Conservation (phyloP, 1,139 yeast genomes). For the Pichia sp. region DNA sequence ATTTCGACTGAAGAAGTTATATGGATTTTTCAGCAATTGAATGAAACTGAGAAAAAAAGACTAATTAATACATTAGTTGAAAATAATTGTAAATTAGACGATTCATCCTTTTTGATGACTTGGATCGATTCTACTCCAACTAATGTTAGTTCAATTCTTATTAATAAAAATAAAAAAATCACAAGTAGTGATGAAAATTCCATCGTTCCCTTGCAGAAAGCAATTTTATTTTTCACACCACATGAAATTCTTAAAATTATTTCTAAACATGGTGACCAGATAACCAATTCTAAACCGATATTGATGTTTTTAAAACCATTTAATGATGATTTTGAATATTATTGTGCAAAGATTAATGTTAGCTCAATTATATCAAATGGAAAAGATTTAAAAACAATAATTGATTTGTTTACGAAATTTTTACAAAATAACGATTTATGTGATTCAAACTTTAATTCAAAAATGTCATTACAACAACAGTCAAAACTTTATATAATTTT, state of each 20-base stretch:
- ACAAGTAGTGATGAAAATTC: neutral
- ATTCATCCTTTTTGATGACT: neutral
- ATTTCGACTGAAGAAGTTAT: neutral
- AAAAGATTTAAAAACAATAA: neutral
- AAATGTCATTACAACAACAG: neutral
- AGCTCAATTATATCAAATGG: neutral
- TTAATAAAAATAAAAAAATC: neutral
- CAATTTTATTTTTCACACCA: neutral
- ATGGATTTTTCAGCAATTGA: neutral
- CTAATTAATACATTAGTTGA: neutral
- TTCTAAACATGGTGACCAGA: neutral
- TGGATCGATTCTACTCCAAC: conserved; percentile 3
- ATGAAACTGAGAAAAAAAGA: neutral
- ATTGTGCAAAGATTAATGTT: neutral
- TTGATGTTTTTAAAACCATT: neutral
- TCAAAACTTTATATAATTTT: neutral
- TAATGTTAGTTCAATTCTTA: neutral
- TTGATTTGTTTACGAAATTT: neutral
- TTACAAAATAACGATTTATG: neutral
- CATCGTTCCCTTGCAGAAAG: neutral
- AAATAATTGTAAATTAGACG: neutral
- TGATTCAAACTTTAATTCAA: neutral
- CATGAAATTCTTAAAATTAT: conserved; percentile 1
- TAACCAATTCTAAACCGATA: neutral
- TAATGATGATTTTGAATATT: conserved; percentile 2